A percentile compares a stretch with the other conserved stretches of the same genome.
phyloP scores from a whole-genome alignment of 495 filamentous ascomycete species.

The Penicillium cosmopolitanum region DNA sequence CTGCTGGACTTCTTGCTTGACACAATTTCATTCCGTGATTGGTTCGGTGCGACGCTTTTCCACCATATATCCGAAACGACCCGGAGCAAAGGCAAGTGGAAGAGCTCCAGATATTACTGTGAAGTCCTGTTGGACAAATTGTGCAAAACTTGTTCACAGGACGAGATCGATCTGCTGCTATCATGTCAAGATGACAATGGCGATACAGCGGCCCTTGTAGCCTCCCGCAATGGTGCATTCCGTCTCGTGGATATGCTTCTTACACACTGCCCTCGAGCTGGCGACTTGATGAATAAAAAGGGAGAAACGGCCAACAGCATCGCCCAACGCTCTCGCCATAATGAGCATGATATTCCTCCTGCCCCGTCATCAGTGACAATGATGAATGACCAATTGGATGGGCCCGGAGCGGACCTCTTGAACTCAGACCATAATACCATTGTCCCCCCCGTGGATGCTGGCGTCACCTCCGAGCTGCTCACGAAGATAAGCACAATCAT shows the following conservation, averaged over 20 bases:
- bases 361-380: slow-evolving; percentile 49
- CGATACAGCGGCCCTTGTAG: slow-evolving; percentile 88
- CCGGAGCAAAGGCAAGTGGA: slow-evolving; percentile 73
- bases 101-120: slow-evolving; percentile 87
- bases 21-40: slow-evolving; percentile 75
- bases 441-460: slow-evolving; percentile 28
- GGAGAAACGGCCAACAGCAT: slow-evolving; percentile 79
- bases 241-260: slow-evolving; percentile 49
- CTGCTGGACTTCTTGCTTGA: slow-evolving; percentile 78
- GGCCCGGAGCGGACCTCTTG: slow-evolving; percentile 24
- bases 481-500: slow-evolving; percentile 48
- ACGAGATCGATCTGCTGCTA: slow-evolving; percentile 66
- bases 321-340: slow-evolving; percentile 47
- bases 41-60: slow-evolving; percentile 80
- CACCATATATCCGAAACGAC: slow-evolving; percentile 91
- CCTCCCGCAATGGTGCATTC: slow-evolving; percentile 66
- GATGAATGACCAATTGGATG: slow-evolving; percentile 47
- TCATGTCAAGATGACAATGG: slow-evolving; percentile 82
- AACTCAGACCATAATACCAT: slow-evolving; percentile 31
- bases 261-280: slow-evolving; percentile 66
- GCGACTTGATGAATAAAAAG: slow-evolving; percentile 77
- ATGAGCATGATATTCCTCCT: slow-evolving; percentile 41
- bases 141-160: slow-evolving; percentile 63
- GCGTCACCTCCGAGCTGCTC: slow-evolving; percentile 40
- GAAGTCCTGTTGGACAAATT: slow-evolving; percentile 88